Evolutionary conservation across 225 moss, liverwort and hornwort species (phyloP).

Genomic region (Ulota crispa): DNA sequence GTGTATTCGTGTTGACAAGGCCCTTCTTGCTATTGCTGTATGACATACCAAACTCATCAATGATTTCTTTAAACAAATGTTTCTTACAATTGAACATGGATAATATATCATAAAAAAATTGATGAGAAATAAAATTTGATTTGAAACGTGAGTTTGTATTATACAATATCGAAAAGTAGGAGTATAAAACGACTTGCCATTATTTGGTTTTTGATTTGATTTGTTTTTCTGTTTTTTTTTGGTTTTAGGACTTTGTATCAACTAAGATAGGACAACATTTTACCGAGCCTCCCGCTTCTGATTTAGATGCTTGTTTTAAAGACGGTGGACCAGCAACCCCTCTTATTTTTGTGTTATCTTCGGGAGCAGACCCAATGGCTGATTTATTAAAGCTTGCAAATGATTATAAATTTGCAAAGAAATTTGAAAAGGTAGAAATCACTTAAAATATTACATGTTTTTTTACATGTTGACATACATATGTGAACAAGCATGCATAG

Average conservation of each 20-base stretch:
- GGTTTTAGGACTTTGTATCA: conserved; percentile 67
- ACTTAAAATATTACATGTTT: too few relatives aligned
- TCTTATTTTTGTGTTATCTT: conserved; percentile 82
- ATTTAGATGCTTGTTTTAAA: conserved; percentile 76
- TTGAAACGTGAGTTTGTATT: too few relatives aligned
- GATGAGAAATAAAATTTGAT: too few relatives aligned
- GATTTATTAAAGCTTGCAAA: conserved; percentile 84
- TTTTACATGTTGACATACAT: too few relatives aligned
- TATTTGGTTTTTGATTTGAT: too few relatives aligned
- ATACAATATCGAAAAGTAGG: too few relatives aligned
- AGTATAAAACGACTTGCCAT: too few relatives aligned
- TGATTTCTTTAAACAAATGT: too few relatives aligned
- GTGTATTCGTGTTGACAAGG: conserved; percentile 80
- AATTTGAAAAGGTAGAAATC: conserved; percentile 72
- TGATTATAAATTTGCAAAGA: conserved; percentile 67
- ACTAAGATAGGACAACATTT: conserved; percentile 63
- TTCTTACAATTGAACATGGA: too few relatives aligned
- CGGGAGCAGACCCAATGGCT: conserved; percentile 87
- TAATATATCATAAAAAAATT: too few relatives aligned
- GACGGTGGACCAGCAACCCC: conserved; percentile 71
- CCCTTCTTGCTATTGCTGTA: conserved; percentile 61
- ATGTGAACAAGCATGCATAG: too few relatives aligned
- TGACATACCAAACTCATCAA: neutral
- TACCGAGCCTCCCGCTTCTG: conserved; percentile 74
- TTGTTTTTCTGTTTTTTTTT: too few relatives aligned